Evolutionary conservation across 75 land plant genomes (phyloP).

Genomic region (Picea glauca): DNA sequence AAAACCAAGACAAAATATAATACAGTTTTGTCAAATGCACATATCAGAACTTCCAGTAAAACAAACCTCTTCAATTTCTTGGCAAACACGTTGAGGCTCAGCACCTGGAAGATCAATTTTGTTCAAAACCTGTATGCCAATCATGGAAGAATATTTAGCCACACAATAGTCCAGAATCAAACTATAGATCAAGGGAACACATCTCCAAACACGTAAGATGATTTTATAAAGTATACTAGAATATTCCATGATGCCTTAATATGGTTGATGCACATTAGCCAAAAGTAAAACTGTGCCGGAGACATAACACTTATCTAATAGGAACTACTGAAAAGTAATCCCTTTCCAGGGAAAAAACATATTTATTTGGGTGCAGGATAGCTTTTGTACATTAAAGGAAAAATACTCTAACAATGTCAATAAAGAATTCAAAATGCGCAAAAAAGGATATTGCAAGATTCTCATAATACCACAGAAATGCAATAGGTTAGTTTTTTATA

Average conservation of each 20-base stretch:
- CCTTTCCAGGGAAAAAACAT: too few species aligned
- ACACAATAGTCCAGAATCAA: neutral
- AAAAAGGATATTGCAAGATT: neutral
- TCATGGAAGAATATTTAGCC: neutral
- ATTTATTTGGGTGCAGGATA: too few species aligned
- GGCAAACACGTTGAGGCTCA: conserved; percentile 80
- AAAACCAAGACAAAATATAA: neutral
- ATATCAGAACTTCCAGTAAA: neutral
- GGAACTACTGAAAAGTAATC: too few species aligned
- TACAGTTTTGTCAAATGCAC: neutral
- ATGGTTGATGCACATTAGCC: too few species aligned
- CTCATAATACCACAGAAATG: neutral
- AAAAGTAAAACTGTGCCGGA: too few species aligned
- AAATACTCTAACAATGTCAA: too few species aligned
- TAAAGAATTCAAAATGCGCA: neutral
- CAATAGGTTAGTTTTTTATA: too few species aligned
- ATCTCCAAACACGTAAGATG: neutral
- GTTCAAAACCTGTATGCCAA: conserved; percentile 65
- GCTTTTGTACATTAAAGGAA: too few species aligned
- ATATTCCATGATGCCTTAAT: neutral
- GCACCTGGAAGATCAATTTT: conserved; percentile 99
- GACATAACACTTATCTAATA: too few species aligned
- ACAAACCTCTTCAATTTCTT: conserved; percentile 95
- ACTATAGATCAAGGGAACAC: neutral
- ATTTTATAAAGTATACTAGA: neutral